Percentiles rank a stretch among this genome's conserved stretches.
phyloP scores from a whole-genome alignment of 768 basidiomycete species.

The Cyclocybe aegerita region DNA sequence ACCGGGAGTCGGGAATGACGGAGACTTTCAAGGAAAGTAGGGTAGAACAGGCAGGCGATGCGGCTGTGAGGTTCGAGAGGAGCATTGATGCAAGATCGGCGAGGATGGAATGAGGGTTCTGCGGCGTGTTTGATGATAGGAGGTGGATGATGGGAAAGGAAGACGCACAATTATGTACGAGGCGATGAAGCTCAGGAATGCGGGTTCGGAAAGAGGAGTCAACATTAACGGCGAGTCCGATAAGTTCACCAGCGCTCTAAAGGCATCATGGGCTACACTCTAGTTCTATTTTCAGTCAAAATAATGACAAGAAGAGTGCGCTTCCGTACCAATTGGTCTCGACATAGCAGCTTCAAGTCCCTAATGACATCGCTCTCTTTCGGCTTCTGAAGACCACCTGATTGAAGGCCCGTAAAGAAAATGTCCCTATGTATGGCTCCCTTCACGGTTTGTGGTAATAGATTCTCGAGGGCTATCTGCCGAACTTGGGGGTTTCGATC shows the following conservation, averaged over 20 bases:
- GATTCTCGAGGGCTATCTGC: slow-evolving; percentile 80
- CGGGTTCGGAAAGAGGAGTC: slow-evolving; percentile 61
- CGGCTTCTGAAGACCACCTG: slow-evolving; percentile 54
- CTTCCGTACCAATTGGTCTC: slow-evolving; percentile 75
- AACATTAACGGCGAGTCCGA: slow-evolving; percentile 79
- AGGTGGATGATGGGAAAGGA: slow-evolving; percentile 4
- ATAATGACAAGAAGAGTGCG: not conserved
- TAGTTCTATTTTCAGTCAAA: slow-evolving; percentile 29
- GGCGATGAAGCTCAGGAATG: slow-evolving; percentile 78
- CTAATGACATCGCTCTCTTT: slow-evolving; percentile 70
- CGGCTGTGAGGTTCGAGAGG: slow-evolving; percentile 88
- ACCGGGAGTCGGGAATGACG: slow-evolving; percentile 49
- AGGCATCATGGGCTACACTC: slow-evolving; percentile 93
- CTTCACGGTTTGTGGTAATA: slow-evolving; percentile 76
- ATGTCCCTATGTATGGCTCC: slow-evolving; percentile 71
- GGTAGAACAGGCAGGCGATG: slow-evolving; percentile 61
- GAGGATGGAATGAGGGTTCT: slow-evolving; percentile 90
- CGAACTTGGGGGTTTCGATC: slow-evolving; percentile 88
- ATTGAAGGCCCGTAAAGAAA: slow-evolving; percentile 65
- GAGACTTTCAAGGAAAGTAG: slow-evolving; percentile 68
- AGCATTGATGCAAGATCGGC: slow-evolving; percentile 98
- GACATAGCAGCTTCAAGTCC: slow-evolving; percentile 83
- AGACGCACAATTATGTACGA: slow-evolving; percentile 85
- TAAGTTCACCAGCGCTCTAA: slow-evolving; percentile 91
- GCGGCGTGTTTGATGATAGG: slow-evolving; percentile 4